These are phyloP conservation scores for Orychophragmus violaceus DNA, from an alignment of 345 rosid genomes.

Conservation along the genomic window DNA sequence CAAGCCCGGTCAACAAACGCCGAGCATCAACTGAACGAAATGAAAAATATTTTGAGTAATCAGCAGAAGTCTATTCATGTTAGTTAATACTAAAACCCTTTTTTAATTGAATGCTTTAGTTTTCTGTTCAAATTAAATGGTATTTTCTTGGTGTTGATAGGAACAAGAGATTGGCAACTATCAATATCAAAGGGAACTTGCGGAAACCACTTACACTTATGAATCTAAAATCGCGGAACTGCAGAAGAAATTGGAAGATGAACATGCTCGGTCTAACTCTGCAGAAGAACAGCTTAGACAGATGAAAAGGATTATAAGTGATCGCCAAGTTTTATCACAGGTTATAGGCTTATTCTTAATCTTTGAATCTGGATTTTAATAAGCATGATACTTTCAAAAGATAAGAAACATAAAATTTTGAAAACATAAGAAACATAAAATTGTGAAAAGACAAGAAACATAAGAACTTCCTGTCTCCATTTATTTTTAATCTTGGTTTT, in stretches of 20 bases:
- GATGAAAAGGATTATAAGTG: conserved; percentile 42
- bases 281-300: conserved; percentile 46
- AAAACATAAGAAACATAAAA: no score
- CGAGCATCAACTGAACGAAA: conserved; percentile 43
- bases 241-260: conserved; percentile 50
- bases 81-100: conserved; percentile 9
- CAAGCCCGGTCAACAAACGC: conserved; percentile 31
- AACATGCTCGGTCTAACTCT: conserved; percentile 38
- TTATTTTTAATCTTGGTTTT: conserved; percentile 1
- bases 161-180: conserved; percentile 51
- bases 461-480: conserved; percentile 4
- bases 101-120: not conserved
- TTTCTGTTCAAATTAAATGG: not conserved
- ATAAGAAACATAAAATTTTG: no score
- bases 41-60: conserved; percentile 46
- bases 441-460: no score
- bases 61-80: conserved; percentile 60
- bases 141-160: conserved; percentile 36
- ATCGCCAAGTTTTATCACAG: conserved; percentile 51
- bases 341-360: conserved; percentile 35
- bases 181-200: conserved; percentile 59
- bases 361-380: not conserved
- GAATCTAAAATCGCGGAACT: conserved; percentile 66
- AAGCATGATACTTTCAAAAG: conserved; percentile 8
- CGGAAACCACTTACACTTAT: conserved; percentile 54